Base-by-base conservation (phyloP, 1,284 basidiomycete species). In the Heimioporus punctisporus region DNA sequence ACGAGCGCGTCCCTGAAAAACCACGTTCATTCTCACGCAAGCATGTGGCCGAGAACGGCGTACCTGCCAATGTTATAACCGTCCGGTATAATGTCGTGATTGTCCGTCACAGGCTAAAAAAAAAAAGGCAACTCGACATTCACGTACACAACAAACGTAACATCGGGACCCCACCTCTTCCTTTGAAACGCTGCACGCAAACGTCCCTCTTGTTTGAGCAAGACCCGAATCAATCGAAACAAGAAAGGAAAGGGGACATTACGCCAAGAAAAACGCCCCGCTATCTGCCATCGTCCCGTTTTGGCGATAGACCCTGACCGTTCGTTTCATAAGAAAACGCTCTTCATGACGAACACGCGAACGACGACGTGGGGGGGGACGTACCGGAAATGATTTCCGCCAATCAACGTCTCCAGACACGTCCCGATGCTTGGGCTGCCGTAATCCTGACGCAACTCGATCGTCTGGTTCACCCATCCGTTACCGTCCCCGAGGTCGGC, bases 401-500 rank as follows among this genome's bases (percentile, higher is more conserved):
- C 86, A 34, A 84, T 75, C 48, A 85, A 66, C 54, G 74, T 81
- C 68, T 88, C 86, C 15, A 85, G 64, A 59, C 88, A 88, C 15
- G 84, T 87, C 19, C 85, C 87, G 10, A 75, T 10, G 21, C 59
- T 58, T 1, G 78, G 30, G 60, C 75, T 58, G 4, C 79, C 81
- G 56, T 74, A 88, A 63, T 88, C 84, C 62, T 85, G 73, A 40
- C 88, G 82, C 50, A 88, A 70, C 66, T 88, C 86, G 19, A 80
- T 57, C 42, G 75, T 76, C 74, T 86, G 74, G 55, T 72, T 69
- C 23, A 74, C 68, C 51, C 59, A 72, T 8, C 83, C 83, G 55
- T 86, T 72, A 0, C 84, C 85, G 58, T 90, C 86, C 2, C 86
- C 87, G 2, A 87, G 74, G 64, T 87, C 81, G 2, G 85, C 86